Base-by-base conservation (phyloP, 495 filamentous ascomycete genomes). In the Letharia columbiana region DNA sequence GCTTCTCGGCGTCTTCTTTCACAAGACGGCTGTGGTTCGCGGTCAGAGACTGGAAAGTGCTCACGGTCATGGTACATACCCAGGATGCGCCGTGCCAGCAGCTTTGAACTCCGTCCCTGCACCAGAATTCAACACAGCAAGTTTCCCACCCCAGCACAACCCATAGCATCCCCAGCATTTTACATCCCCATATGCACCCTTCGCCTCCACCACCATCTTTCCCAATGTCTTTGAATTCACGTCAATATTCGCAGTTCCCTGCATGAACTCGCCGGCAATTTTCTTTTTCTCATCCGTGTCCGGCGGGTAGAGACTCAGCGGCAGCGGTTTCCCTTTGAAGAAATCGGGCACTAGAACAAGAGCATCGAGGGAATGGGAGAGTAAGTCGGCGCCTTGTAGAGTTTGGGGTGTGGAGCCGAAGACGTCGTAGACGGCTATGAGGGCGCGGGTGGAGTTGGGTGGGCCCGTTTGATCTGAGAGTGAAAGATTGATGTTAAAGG, bases 391-490 rank as follows among this genome's bases (percentile, higher is more conserved):
- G 44, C 83, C 83, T 69, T 84, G 81, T 0, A 82, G 66, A 9
- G 81, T 83, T 65, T 84, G 82, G 2, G 72, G 69, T 39, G 76
- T 72, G 65, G 78, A 71, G 56, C 83, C 83, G 68, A 86, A 86
- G 70, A 84, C 74, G 73, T 84, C 83, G 73, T 86, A 83, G 63
- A 84, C 71, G 58, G 77, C 72, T 2, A 86, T 71, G 41, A 86
- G 68, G 60, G 72, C 82, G 28, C 68, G 72, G 18, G 66, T 74
- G 42, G 78, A 73, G 28, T 69, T 66, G 3, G 62, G 7, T 13
- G 76, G 71, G 31, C 80, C 81, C 1, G 79, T 80, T 23, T 78
- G 70, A 63, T 85, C 81, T 83, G 60, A 4, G 41, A 12, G 1
- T 17, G 8, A 31, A 15, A 23, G 4, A 7, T 44, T 1, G 8